These are phyloP conservation scores for Paramecium sexaurelia DNA, from an alignment of 73 alveolate genomes.

Conservation along the genomic window DNA sequence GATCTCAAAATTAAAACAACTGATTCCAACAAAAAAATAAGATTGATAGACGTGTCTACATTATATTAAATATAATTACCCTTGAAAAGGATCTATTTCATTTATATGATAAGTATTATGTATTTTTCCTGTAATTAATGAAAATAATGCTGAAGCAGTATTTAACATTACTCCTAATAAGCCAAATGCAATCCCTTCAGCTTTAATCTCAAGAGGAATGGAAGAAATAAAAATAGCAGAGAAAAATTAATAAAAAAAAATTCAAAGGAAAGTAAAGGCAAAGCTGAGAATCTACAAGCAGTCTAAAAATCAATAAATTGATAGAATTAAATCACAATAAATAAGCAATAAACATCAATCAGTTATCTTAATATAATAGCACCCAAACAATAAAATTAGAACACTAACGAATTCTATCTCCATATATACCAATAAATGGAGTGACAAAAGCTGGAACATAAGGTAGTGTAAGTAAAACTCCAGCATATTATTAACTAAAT, in stretches of 20 bases:
- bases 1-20: neutral
- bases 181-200: neutral
- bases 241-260: neutral
- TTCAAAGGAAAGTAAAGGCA: neutral
- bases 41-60: neutral
- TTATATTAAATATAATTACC: neutral
- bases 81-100: neutral
- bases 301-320: neutral
- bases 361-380: neutral
- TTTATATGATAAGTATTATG: neutral
- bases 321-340: neutral
- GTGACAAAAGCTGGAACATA: slow-evolving; percentile 24
- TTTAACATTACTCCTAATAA: neutral
- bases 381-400: neutral
- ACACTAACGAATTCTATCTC: neutral
- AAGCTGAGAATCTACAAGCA: neutral
- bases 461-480: neutral
- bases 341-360: neutral
- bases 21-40: slow-evolving; percentile 21
- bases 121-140: neutral
- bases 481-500: neutral
- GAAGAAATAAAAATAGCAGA: neutral
- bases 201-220: neutral
- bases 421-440: neutral
- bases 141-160: neutral